phyloP scores from a whole-genome alignment of 805 yeast species.

The Starmerella apis region DNA sequence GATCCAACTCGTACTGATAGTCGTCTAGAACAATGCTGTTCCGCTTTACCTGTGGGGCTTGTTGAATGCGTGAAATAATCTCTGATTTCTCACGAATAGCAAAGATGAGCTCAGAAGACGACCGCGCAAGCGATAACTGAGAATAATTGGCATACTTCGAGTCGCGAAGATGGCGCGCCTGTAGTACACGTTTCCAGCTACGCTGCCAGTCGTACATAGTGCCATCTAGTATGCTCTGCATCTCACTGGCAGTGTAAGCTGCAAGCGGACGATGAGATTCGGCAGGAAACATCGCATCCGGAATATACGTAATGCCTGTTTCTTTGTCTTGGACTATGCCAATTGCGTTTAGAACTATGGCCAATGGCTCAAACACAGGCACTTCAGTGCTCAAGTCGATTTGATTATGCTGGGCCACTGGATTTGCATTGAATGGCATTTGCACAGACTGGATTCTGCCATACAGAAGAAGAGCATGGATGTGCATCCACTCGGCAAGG shows the following conservation, averaged over 20 bases:
- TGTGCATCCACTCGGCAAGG: constrained; percentile 21
- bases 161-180: constrained; percentile 15
- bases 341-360: constrained; percentile 11
- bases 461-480: constrained; percentile 20
- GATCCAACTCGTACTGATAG: not conserved
- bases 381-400: constrained; percentile 11
- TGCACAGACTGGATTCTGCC: constrained; percentile 15
- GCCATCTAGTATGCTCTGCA: constrained; percentile 17
- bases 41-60: not conserved
- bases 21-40: not conserved
- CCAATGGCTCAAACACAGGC: constrained; percentile 16
- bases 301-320: constrained; percentile 13
- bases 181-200: constrained; percentile 16
- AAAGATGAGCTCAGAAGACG: constrained; percentile 16
- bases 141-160: not conserved
- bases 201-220: constrained; percentile 22
- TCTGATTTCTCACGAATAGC: constrained; percentile 14
- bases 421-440: not conserved
- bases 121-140: constrained; percentile 5
- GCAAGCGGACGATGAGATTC: not conserved
- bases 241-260: constrained; percentile 9
- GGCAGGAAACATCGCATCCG: constrained; percentile 15
- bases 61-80: constrained; percentile 8
- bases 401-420: constrained; percentile 8
- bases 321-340: constrained; percentile 17